Base-by-base conservation (phyloP, 169 alveolate species). In the Miamiensis avidus region DNA sequence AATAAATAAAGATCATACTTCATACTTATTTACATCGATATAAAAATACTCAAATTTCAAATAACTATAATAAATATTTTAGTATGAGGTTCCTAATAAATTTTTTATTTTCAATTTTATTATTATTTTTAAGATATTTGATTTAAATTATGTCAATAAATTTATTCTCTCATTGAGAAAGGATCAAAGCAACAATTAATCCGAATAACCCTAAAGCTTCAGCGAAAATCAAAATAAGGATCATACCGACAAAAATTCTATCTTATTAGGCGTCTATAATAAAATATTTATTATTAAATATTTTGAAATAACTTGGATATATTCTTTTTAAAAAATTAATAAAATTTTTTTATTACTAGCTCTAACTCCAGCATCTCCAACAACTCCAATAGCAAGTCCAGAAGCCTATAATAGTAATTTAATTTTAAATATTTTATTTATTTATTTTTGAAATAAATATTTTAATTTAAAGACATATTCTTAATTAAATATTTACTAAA, bases 321-420 rank as follows among this genome's bases (percentile, higher is more conserved):
- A 11, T 49, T 49, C 20, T 49, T 11, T 49, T 49, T 49, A 49
- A 11, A 49, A 49, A 49, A 49, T 11, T 49, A 49, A 49, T 49
- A 49, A 11, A 49, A 49, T 11, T 49, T 49, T 11, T 49, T 49
- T 49, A 77, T 77, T 79, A 73, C 76, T 97, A 34, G 99, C 99
- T 89, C 99, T 97, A 69, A 98, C 99, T 92, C 99, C 99, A 30
- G 99, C 99, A 89, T 99, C 99, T 78, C 99, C 99, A 72, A 99
- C 99, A 65, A 99, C 98, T 75, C 99, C 99, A 83, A 99, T 99
- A 78, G 99, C 99, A 49, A 98, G 92, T 64, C 99, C 99, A 64
- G 99, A 99, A 75, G 99, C 99, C 97, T 97, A 91, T 31, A 88
- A 29, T 28, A 32, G 72, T 74, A 28, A 82, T 82, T 74, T 27